Evolutionary conservation across 2,329 filamentous ascomycete genomes (phyloP), one percentile per base, ranked within the genome.

Genomic region (Pezizomycotina sp.): DNA sequence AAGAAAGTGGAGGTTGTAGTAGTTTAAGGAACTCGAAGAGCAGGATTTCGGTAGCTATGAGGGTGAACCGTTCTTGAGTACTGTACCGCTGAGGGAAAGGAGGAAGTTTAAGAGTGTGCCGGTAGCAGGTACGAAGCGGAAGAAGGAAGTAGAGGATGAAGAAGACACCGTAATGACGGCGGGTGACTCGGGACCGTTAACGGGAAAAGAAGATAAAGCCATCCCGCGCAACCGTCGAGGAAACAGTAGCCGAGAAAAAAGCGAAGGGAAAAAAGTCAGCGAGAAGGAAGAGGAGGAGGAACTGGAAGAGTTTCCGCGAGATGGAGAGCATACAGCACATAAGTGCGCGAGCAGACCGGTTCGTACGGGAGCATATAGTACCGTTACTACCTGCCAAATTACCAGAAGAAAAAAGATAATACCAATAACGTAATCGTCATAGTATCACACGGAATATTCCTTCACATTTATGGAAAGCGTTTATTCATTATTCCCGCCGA

Each of bases 391-490:
- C 43, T 13, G 36, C 36, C n/a, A 21, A 24, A n/a, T n/a, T n/a
- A n/a, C n/a, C n/a, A n/a, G n/a, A n/a, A n/a, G n/a, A n/a, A n/a
- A n/a, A n/a, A n/a, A n/a, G n/a, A n/a, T n/a, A n/a, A n/a, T n/a
- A 13, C 21, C 9, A 38, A 31, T 8, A 43, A 55, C 5, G 58
- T 62, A 2, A 60, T 82, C 8, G 74, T 71, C 1, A 59, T 92
- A 9, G 77, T 92, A 3, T 77, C 83, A 2, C 84, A 93, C 51
- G 83, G 84, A 10, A 74, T 92, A 43, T 71, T 92, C 25, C 65
- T 92, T 71, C 70, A 2, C 65, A 71, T 20, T 56, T 92, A 0
- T 74, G 77, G 65, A 64, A 66, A 36, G 62, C 65, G 8, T 55
- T 92, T 9, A 58, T 76, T 5, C 60, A 8, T 63, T 68, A 3